Percentiles rank a stretch among this genome's conserved stretches.
Conservation (phyloP, 345 rosid species). For the Psidium friedrichsthalianum region DNA sequence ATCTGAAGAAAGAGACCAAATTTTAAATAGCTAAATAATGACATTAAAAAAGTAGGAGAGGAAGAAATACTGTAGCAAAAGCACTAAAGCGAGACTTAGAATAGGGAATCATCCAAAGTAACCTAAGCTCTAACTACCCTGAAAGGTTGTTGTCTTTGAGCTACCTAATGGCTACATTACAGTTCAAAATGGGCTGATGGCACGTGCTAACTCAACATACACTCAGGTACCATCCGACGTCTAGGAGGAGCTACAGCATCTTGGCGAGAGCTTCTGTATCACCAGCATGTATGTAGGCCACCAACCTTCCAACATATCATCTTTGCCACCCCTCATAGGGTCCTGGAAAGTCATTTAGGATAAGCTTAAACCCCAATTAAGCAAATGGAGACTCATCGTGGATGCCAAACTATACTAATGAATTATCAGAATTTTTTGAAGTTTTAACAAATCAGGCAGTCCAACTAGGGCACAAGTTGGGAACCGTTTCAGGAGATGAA, state of each 20-base stretch:
- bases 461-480: background rate
- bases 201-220: conserved; percentile 72
- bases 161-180: background rate
- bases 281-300: conserved; percentile 45
- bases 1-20: background rate
- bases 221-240: conserved; percentile 90
- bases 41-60: background rate
- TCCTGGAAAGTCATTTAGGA: conserved; percentile 34
- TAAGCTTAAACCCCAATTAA: background rate
- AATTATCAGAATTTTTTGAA: background rate
- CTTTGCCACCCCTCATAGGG: conserved; percentile 96
- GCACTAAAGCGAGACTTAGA: background rate
- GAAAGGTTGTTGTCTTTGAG: background rate
- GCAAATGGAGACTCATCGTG: background rate
- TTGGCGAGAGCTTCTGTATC: conserved; percentile 41
- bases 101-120: background rate
- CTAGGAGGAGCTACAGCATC: conserved; percentile 50
- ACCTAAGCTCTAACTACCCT: background rate
- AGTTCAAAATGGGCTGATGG: conserved; percentile 72
- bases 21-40: background rate
- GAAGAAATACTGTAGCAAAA: background rate
- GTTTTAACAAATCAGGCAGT: background rate
- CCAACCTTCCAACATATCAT: conserved; percentile 80
- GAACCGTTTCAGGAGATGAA: background rate
- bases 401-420: background rate